Evolutionary conservation across 148 eudicot genomes (phyloP), one percentile per base, ranked within the genome.

Genomic region (Spergularia bocconei): DNA sequence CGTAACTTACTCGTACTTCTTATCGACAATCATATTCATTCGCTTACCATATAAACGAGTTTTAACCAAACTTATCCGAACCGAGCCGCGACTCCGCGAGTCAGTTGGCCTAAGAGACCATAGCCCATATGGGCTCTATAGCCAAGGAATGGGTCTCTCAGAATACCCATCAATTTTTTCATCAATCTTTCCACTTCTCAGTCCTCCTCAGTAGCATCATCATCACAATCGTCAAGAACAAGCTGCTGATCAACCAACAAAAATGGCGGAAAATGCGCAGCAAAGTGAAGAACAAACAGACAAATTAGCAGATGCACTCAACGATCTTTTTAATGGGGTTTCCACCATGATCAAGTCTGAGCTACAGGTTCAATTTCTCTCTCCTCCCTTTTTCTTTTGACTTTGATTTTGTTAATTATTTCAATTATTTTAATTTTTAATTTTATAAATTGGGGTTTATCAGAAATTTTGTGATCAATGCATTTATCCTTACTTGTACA

Each of bases 311-410:
- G 86, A 82, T 15, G 85, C 98, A 6, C 85, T 91, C 20, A 85
- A 85, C 58, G 89, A 87, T 84, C 97, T 93, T 47, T 90, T 93
- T 78, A 79, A 78, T 64, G 86, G 84, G 60, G 91, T 93, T 75
- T 93, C 94, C 76, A 69, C 87, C 64, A 84, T 90, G 89, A 77
- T 91, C 80, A 90, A 88, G 78, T 88, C 89, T 79, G 98, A 93
- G 71, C 93, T 93, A 72, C 92, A 91, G 94, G 97, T 89, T 53
- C 23, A 29, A 29, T 68, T 39, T 17, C 33, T 63, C 61, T 52
- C 38, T 8, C 36, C 6, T 39, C 38, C 56, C 4, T 73, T 39
- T 41, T 50, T 39, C 13, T 13, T 14, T 33, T 44, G 63, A 51
- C 6, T 50, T 58, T 16, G 23, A 13, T 64, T 66, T 16, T 13